Conservation (phyloP, 2,329 filamentous ascomycete species). For the Ramularia endophylla region DNA sequence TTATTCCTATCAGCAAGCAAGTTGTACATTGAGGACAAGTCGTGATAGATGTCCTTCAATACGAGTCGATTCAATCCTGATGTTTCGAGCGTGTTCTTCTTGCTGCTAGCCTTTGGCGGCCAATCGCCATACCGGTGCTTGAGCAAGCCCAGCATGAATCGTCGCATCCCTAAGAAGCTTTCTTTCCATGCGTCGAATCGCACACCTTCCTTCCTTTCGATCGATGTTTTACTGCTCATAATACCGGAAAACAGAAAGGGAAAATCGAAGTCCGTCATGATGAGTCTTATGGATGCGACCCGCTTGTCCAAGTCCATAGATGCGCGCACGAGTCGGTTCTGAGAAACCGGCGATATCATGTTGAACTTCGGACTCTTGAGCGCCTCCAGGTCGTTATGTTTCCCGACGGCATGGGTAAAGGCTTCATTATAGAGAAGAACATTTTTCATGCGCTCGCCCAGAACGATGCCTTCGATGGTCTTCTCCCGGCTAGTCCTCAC, state of each 20-base stretch:
- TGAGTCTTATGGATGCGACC: conserved; percentile 61
- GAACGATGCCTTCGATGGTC: conserved; percentile 80
- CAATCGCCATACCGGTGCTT: conserved; percentile 64
- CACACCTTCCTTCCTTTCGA: conserved; percentile 66
- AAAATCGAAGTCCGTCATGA: conserved; percentile 85
- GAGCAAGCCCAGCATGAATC: conserved; percentile 66
- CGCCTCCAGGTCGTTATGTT: conserved; percentile 66
- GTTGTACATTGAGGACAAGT: conserved; percentile 84
- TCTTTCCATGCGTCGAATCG: conserved; percentile 79
- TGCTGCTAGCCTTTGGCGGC: conserved; percentile 86
- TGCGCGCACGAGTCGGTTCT: conserved; percentile 74
- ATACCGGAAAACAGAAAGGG: conserved; percentile 83
- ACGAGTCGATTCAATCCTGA: conserved; percentile 81
- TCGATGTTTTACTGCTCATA: conserved; percentile 72
- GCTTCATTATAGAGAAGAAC: conserved; percentile 81
- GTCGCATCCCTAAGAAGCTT: conserved; percentile 67
- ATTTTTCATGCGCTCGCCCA: conserved; percentile 81
- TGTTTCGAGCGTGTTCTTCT: conserved; percentile 85
- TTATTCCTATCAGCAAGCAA: conserved; percentile 73
- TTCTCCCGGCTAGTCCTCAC: conserved; percentile 78
- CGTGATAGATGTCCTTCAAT: conserved; percentile 73
- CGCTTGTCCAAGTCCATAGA: conserved; percentile 72
- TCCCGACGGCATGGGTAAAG: conserved; percentile 85
- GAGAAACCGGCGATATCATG: conserved; percentile 64
- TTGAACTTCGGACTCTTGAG: conserved; percentile 64